Evolutionary conservation across 2,329 filamentous ascomycete genomes (phyloP).

Genomic region (Colletotrichum phormii): DNA sequence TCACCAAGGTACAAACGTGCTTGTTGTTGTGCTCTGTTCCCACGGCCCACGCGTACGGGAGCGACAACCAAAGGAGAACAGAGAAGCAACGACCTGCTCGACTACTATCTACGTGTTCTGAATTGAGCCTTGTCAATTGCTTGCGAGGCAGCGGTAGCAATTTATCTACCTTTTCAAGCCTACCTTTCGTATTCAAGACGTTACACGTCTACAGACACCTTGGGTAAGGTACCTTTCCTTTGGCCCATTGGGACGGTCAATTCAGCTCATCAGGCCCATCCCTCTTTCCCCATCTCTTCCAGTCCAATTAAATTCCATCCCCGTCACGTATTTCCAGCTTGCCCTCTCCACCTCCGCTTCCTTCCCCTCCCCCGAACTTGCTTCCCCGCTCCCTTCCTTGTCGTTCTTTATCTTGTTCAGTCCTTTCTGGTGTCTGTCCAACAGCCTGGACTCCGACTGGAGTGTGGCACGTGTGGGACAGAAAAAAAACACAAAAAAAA

Average conservation of each 20-base stretch:
- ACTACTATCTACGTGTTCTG: background rate
- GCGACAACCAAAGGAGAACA: background rate
- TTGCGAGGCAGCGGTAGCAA: background rate
- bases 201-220: too few relatives aligned
- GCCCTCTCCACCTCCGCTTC: conserved; percentile 29
- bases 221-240: background rate
- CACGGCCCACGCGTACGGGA: background rate
- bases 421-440: background rate
- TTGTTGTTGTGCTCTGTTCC: background rate
- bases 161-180: background rate
- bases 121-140: background rate
- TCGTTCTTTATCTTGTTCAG: background rate
- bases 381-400: conserved; percentile 9
- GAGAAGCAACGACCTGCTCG: background rate
- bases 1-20: background rate
- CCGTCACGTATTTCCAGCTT: background rate
- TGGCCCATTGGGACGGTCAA: background rate
- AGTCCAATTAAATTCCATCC: conserved; percentile 1
- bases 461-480: conserved; percentile 31
- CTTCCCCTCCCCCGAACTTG: conserved; percentile 22
- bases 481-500: conserved; percentile 18
- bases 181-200: too few relatives aligned
- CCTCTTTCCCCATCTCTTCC: conserved; percentile 4
- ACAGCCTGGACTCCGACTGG: background rate
- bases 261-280: background rate